These are phyloP conservation scores for Euclidium syriacum DNA, from an alignment of 345 rosid species.

Conservation along the genomic window DNA sequence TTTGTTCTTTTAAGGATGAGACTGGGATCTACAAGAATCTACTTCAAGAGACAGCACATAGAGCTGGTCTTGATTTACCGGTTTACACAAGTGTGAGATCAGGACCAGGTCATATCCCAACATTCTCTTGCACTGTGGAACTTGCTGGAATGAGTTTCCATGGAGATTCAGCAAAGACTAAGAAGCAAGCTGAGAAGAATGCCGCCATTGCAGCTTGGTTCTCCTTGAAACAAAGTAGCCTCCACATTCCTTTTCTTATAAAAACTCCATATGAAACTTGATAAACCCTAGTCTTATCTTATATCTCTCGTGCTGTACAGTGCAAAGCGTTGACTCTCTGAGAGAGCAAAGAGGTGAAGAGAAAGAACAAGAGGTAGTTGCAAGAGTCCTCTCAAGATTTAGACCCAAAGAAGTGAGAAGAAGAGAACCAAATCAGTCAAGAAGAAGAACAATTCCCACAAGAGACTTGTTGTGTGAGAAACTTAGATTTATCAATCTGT, in stretches of 20 bases:
- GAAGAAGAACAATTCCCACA: slow-evolving; percentile 38
- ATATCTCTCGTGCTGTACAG: slow-evolving; percentile 27
- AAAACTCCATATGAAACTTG: not conserved
- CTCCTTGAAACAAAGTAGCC: slow-evolving; percentile 52
- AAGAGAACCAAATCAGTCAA: slow-evolving; percentile 44
- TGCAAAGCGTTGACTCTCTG: slow-evolving; percentile 37
- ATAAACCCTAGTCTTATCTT: not conserved
- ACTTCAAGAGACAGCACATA: slow-evolving; percentile 71
- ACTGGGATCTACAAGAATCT: slow-evolving; percentile 76
- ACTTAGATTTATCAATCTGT: slow-evolving; percentile 43
- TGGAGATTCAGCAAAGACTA: slow-evolving; percentile 66
- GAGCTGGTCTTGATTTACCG: slow-evolving; percentile 68
- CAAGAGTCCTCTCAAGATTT: slow-evolving; percentile 49
- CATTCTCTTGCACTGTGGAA: slow-evolving; percentile 56
- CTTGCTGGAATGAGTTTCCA: slow-evolving; percentile 64
- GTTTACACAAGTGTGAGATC: slow-evolving; percentile 64
- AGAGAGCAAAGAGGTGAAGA: slow-evolving; percentile 38
- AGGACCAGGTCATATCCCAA: slow-evolving; percentile 67
- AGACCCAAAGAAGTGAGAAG: slow-evolving; percentile 46
- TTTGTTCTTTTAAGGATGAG: slow-evolving; percentile 46
- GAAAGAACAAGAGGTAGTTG: slow-evolving; percentile 49
- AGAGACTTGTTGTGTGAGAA: slow-evolving; percentile 32
- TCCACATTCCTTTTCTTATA: not conserved
- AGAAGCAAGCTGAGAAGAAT: slow-evolving; percentile 81
- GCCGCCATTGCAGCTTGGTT: slow-evolving; percentile 80